Percentiles rank a stretch among this genome's conserved stretches.
Evolutionary conservation across 768 basidiomycete genomes (phyloP).

Genomic region (Pleurotus salmoneostramineus): DNA sequence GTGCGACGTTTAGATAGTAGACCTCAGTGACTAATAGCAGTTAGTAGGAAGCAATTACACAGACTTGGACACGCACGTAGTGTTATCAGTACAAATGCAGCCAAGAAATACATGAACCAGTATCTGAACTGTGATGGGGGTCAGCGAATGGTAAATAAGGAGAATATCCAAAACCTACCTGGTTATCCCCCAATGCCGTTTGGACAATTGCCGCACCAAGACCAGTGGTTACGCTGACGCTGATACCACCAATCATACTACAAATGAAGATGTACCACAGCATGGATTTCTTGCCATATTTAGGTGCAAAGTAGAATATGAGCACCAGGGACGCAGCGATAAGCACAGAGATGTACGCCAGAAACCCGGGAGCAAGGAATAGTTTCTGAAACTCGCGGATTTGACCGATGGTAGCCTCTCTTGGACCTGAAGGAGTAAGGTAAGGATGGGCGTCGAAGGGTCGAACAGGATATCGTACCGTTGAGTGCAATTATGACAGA

Average conservation of each 20-base stretch:
- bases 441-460: slow-evolving; percentile 22
- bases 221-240: slow-evolving; percentile 92
- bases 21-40: slow-evolving; percentile 71
- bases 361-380: slow-evolving; percentile 82
- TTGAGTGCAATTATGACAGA: slow-evolving; percentile 91
- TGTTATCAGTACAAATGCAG: slow-evolving; percentile 80
- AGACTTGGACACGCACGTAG: slow-evolving; percentile 48
- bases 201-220: slow-evolving; percentile 89
- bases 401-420: slow-evolving; percentile 64
- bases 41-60: slow-evolving; percentile 11
- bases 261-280: slow-evolving; percentile 94
- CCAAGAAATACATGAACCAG: slow-evolving; percentile 89
- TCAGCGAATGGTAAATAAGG: too few species aligned
- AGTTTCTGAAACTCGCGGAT: slow-evolving; percentile 72
- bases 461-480: slow-evolving; percentile 34
- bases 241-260: slow-evolving; percentile 94
- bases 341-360: slow-evolving; percentile 62
- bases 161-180: slow-evolving; percentile 38
- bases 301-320: slow-evolving; percentile 80
- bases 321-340: slow-evolving; percentile 65
- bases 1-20: slow-evolving; percentile 92
- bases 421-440: slow-evolving; percentile 44
- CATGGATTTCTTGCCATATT: slow-evolving; percentile 91
- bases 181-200: slow-evolving; percentile 69
- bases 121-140: slow-evolving; percentile 63